Evolutionary conservation across 306 rosid genomes (phyloP).

Genomic region (Alnus rubra): DNA sequence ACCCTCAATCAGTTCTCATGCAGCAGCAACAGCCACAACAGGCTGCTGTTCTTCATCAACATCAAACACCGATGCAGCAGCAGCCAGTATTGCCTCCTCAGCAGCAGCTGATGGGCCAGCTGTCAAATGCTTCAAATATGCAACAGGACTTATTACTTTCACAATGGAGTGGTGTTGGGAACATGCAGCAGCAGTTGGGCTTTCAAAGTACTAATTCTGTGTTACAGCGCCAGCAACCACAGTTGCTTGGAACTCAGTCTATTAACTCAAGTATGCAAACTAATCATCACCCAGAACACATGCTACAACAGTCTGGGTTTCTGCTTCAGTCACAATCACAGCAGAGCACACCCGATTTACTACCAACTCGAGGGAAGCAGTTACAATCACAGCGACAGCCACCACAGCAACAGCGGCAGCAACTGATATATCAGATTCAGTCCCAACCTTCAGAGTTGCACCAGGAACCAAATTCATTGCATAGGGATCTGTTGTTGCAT

Average conservation of each 20-base stretch:
- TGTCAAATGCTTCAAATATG: conserved; percentile 60
- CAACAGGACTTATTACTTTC: conserved; percentile 67
- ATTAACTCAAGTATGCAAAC: conserved; percentile 75
- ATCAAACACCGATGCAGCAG: conserved; percentile 60
- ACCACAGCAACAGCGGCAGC: conserved; percentile 81
- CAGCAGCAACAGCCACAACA: conserved; percentile 81
- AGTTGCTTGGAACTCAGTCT: conserved; percentile 56
- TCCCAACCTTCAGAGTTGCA: conserved; percentile 32
- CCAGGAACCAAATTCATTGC: conserved; percentile 66
- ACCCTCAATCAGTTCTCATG: conserved; percentile 70
- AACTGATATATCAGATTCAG: conserved; percentile 67
- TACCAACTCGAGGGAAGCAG: conserved; percentile 68
- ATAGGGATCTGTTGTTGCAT: conserved; percentile 80
- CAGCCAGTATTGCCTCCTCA: conserved; percentile 59
- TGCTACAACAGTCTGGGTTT: conserved; percentile 70
- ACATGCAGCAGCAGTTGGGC: conserved; percentile 81
- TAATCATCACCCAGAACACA: conserved; percentile 66
- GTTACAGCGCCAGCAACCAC: conserved; percentile 65
- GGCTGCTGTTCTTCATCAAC: conserved; percentile 61
- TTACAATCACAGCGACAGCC: conserved; percentile 51
- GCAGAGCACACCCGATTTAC: conserved; percentile 52
- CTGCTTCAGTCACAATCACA: conserved; percentile 64
- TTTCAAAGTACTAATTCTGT: conserved; percentile 61
- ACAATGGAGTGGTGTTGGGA: conserved; percentile 64
- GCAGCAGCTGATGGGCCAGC: conserved; percentile 64